Conservation (phyloP, 2,329 filamentous ascomycete species). For the Grosmannia penicillata region DNA sequence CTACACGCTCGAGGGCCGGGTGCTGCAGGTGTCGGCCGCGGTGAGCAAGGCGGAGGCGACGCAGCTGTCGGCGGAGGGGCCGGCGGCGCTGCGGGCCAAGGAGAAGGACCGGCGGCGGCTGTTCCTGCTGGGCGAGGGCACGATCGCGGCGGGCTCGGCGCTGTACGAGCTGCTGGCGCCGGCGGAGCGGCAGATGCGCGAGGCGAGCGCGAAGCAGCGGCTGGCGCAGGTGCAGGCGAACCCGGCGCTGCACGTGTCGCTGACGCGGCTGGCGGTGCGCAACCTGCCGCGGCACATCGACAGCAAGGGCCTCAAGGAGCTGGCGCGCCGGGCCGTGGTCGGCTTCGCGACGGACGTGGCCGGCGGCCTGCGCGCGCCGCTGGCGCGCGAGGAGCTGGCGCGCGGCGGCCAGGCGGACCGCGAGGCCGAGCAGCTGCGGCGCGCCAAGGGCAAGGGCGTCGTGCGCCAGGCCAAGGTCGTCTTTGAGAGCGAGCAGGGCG, state of each 20-base stretch:
- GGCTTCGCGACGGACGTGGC: slow-evolving; percentile 89
- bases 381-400: slow-evolving; percentile 79
- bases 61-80: slow-evolving; percentile 58
- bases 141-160: slow-evolving; percentile 60
- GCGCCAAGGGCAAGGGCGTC: slow-evolving; percentile 68
- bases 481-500: slow-evolving; percentile 75
- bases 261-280: slow-evolving; percentile 80
- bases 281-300: slow-evolving; percentile 76
- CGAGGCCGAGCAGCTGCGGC: slow-evolving; percentile 66
- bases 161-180: slow-evolving; percentile 63
- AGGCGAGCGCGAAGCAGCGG: slow-evolving; percentile 73
- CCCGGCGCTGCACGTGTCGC: slow-evolving; percentile 71
- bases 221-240: slow-evolving; percentile 86
- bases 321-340: slow-evolving; percentile 84
- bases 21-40: slow-evolving; percentile 71
- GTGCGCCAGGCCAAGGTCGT: slow-evolving; percentile 91
- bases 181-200: slow-evolving; percentile 73
- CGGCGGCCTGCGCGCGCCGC: slow-evolving; percentile 53
- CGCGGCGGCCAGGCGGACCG: slow-evolving; percentile 69
- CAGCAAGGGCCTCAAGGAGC: slow-evolving; percentile 77
- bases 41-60: slow-evolving; percentile 72
- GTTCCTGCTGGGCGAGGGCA: slow-evolving; percentile 77
- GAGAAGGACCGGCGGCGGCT: slow-evolving; percentile 84
- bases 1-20: slow-evolving; percentile 82
- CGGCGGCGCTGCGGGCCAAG: slow-evolving; percentile 43